Evolutionary conservation across 2,329 filamentous ascomycete genomes (phyloP).

Genomic region (Xylaria sp.): DNA sequence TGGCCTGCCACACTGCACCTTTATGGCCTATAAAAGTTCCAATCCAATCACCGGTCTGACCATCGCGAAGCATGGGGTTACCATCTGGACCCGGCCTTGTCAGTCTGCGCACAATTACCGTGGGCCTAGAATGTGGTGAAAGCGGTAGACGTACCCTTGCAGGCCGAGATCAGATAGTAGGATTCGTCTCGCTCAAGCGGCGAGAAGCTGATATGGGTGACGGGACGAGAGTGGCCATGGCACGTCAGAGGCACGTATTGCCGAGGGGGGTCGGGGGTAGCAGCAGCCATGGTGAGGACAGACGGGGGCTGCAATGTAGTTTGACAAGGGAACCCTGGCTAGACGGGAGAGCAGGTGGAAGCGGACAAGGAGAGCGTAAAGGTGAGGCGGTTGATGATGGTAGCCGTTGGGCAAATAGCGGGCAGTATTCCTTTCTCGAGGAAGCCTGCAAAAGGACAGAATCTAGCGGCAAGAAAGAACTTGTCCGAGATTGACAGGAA

Average conservation of each 20-base stretch:
- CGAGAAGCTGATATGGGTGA: slow-evolving; percentile 92
- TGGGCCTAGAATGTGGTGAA: background rate
- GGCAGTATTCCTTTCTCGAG: background rate
- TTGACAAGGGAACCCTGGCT: background rate
- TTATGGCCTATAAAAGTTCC: slow-evolving; percentile 98
- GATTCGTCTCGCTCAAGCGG: slow-evolving; percentile 81
- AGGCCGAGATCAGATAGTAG: slow-evolving; percentile 93
- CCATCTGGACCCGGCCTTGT: slow-evolving; percentile 70
- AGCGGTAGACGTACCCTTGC: slow-evolving; percentile 71
- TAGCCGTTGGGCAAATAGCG: background rate
- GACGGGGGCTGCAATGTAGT: background rate
- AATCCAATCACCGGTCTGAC: slow-evolving; percentile 96
- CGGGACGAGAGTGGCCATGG: slow-evolving; percentile 91
- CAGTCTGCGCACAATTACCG: background rate
- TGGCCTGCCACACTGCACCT: slow-evolving; percentile 95
- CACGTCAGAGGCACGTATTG: slow-evolving; percentile 89
- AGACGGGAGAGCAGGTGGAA: background rate
- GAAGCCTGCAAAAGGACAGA: background rate
- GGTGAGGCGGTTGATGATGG: background rate
- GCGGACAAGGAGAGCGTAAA: background rate
- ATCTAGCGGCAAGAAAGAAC: slow-evolving; percentile 9
- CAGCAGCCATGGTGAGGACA: slow-evolving; percentile 36
- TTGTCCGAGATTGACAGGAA: background rate
- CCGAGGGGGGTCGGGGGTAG: slow-evolving; percentile 45
- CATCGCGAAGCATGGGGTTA: slow-evolving; percentile 97